These are phyloP conservation scores for Apiospora arundinis DNA, from an alignment of 2,329 filamentous ascomycete species.

Conservation along the genomic window DNA sequence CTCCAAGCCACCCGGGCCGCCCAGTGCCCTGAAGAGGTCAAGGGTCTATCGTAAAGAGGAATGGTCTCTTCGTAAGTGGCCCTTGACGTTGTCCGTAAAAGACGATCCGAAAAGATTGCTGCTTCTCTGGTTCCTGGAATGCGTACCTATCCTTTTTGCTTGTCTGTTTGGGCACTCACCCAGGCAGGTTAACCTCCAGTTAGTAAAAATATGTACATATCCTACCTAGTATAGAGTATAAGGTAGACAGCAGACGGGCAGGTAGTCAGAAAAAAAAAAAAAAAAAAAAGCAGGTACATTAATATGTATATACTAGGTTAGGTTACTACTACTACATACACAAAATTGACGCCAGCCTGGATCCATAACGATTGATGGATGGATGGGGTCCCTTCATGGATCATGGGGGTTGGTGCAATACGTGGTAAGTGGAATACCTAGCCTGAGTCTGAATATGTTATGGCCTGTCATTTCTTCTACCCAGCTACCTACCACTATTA, in stretches of 20 bases:
- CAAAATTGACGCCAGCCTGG: not conserved
- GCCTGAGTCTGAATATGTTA: slow-evolving; percentile 3
- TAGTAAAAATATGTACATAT: not conserved
- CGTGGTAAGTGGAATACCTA: slow-evolving; percentile 10
- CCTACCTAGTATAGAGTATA: too few relatives aligned
- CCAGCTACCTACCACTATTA: not conserved
- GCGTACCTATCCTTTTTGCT: not conserved
- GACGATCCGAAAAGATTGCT: slow-evolving; percentile 1
- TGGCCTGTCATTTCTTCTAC: slow-evolving; percentile 14
- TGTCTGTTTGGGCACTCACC: too few relatives aligned
- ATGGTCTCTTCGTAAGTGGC: slow-evolving; percentile 18
- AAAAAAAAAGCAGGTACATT: not conserved
- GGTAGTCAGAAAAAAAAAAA: not conserved
- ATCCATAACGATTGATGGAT: slow-evolving; percentile 2
- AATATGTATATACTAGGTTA: too few relatives aligned
- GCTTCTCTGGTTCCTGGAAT: not conserved
- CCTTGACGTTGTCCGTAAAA: not conserved
- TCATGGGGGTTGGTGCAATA: slow-evolving; percentile 16
- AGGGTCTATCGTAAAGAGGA: slow-evolving; percentile 13
- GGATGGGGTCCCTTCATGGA: slow-evolving; percentile 6
- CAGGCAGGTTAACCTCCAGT: not conserved
- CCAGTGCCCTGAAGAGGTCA: not conserved
- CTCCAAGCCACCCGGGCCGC: slow-evolving; percentile 19
- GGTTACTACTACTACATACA: too few relatives aligned
- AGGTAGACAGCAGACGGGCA: too few relatives aligned